Conservation (phyloP, 2,329 filamentous ascomycete genomes). For the Fusarium ramigenum region DNA sequence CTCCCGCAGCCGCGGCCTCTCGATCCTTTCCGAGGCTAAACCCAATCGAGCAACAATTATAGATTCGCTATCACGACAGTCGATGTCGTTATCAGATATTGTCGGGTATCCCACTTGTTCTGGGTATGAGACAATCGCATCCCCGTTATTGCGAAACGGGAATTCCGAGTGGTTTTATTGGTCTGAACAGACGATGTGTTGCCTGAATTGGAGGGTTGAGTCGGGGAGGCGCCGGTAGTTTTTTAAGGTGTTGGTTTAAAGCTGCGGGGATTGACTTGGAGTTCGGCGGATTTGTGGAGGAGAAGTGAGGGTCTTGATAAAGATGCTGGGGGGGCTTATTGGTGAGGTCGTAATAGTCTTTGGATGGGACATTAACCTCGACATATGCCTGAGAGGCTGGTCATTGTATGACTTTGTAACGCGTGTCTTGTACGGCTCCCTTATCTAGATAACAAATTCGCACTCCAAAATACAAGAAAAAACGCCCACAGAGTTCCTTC, state of each 20-base stretch:
- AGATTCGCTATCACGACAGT: slow-evolving; percentile 22
- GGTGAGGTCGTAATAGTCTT: accelerated
- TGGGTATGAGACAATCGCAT: slow-evolving; percentile 20
- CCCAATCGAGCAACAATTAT: neutral
- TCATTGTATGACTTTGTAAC: accelerated
- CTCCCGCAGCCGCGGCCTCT: neutral
- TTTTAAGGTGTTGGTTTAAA: neutral
- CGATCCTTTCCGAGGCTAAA: neutral
- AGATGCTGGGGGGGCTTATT: neutral
- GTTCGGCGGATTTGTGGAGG: neutral
- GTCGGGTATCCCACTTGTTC: neutral
- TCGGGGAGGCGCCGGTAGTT: neutral
- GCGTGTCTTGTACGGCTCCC: accelerated
- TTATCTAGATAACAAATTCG: accelerated
- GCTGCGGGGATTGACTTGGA: accelerated
- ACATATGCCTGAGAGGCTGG: accelerated
- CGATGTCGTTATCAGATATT: slow-evolving; percentile 29
- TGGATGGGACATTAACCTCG: accelerated
- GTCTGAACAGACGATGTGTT: neutral
- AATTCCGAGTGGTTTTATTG: neutral
- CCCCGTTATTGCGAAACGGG: slow-evolving; percentile 20
- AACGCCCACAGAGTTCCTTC: accelerated
- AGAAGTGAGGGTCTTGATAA: neutral
- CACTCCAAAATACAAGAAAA: accelerated
- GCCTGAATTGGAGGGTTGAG: neutral